Evolutionary conservation across 768 basidiomycete genomes (phyloP), one percentile per base, ranked within the genome.

Genomic region (Mycena galopus): DNA sequence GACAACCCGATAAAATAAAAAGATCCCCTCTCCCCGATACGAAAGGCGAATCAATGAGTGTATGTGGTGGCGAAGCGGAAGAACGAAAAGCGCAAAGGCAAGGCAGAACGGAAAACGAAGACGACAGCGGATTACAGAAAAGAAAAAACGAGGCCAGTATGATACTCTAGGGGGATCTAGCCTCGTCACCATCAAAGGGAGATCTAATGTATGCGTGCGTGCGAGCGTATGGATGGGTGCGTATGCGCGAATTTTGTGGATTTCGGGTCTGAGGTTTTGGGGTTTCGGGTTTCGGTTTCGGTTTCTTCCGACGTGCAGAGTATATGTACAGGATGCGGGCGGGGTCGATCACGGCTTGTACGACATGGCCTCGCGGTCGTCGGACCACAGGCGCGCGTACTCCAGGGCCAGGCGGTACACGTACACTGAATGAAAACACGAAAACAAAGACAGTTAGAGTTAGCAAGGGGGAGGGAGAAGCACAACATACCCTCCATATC

Each of bases 341-440:
- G n/a, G n/a, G n/a, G n/a, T n/a, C n/a, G 23, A 7, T 60, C 33
- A 71, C 30, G 47, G 8, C 8, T 44, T 65, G 44, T 72, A 72
- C 11, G 71, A 67, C 94, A 92, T 93, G 32, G 89, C 84, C 42
- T 93, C 93, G 50, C 96, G 88, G 81, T 97, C 94, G 77, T 98
- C 96, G 12, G 92, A 89, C 85, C 89, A 92, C 29, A 98, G 84
- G 19, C 96, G 84, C 35, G 93, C 96, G 86, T 96, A 98, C 80
- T 98, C 96, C 53, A 98, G 81, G 75, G 93, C 94, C 25, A 97
- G 84, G 75, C 96, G 87, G 81, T 94, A 97, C 8, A 96, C 91
- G 79, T 97, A 96, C 39, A 89, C 95, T 95, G 77, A 73, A 37
- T 27, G n/a, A 14, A 50, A 61, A 53, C 10, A 51, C 56, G 29